Percentiles rank a stretch among this genome's conserved stretches.
These are phyloP conservation scores for Mycena albidolilacea DNA, from an alignment of 768 basidiomycete species.

Conservation along the genomic window DNA sequence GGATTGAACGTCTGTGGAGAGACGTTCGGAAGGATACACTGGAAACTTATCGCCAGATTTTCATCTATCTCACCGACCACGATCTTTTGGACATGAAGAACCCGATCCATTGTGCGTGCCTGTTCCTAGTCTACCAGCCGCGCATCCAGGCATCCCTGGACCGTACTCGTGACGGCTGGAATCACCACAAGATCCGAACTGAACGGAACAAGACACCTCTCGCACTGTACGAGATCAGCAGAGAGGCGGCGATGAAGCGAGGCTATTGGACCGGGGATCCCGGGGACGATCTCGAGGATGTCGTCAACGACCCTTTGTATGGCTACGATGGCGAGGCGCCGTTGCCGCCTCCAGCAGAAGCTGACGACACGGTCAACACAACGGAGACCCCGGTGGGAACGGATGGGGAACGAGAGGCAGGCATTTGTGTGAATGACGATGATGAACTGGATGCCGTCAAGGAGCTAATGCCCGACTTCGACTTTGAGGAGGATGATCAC, in stretches of 20 bases:
- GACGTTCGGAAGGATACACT: slow-evolving; percentile 48
- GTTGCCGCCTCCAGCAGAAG: slow-evolving; percentile 19
- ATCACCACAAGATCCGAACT: slow-evolving; percentile 44
- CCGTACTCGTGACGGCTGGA: slow-evolving; percentile 43
- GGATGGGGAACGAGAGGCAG: no score
- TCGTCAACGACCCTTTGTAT: slow-evolving; percentile 22
- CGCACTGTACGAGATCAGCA: slow-evolving; percentile 45
- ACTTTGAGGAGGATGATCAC: no score
- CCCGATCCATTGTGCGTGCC: slow-evolving; percentile 35
- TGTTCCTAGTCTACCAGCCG: slow-evolving; percentile 46
- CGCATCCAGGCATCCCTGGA: slow-evolving; percentile 43
- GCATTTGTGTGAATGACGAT: no score
- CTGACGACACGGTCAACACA: background rate
- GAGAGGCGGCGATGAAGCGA: slow-evolving; percentile 41
- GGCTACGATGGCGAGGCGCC: slow-evolving; percentile 28
- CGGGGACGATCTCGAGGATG: slow-evolving; percentile 35
- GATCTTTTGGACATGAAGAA: background rate
- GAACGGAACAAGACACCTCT: slow-evolving; percentile 39
- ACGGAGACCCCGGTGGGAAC: no score
- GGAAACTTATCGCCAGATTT: slow-evolving; percentile 47
- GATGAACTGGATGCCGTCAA: no score
- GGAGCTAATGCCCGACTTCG: no score
- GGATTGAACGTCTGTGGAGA: slow-evolving; percentile 46
- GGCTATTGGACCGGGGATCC: slow-evolving; percentile 46
- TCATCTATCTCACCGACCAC: slow-evolving; percentile 42